Evolutionary conservation across 2,329 filamentous ascomycete genomes (phyloP).

Genomic region (Fusarium drepaniforme): DNA sequence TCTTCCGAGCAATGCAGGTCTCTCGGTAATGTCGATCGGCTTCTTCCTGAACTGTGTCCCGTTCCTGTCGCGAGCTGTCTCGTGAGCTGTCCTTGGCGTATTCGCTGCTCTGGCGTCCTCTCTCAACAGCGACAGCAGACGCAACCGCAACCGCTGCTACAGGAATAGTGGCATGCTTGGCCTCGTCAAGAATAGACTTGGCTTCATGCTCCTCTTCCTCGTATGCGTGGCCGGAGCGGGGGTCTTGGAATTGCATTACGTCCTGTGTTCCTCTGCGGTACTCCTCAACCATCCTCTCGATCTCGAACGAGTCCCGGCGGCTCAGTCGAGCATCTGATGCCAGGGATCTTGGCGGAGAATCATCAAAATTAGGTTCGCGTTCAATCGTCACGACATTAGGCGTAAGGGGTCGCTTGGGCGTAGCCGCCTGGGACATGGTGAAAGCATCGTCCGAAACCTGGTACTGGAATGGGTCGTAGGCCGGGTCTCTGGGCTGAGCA

Average conservation of each 20-base stretch:
- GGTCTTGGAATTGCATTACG: slow-evolving; percentile 31
- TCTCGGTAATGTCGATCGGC: slow-evolving; percentile 71
- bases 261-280: slow-evolving; percentile 41
- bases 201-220: slow-evolving; percentile 59
- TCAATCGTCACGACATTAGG: slow-evolving; percentile 66
- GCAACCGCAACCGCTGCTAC: slow-evolving; percentile 61
- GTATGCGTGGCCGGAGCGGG: slow-evolving; percentile 40
- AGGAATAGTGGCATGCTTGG: slow-evolving; percentile 61
- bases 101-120: slow-evolving; percentile 43
- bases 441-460: slow-evolving; percentile 68
- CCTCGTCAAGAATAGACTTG: slow-evolving; percentile 58
- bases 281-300: slow-evolving; percentile 51
- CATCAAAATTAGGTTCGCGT: slow-evolving; percentile 64
- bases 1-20: slow-evolving; percentile 64
- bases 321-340: slow-evolving; percentile 56
- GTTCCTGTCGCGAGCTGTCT: slow-evolving; percentile 49
- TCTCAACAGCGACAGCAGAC: slow-evolving; percentile 59
- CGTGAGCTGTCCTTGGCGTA: slow-evolving; percentile 37
- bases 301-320: slow-evolving; percentile 64
- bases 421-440: slow-evolving; percentile 55
- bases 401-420: slow-evolving; percentile 58
- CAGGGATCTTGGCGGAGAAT: slow-evolving; percentile 46
- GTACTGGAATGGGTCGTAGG: slow-evolving; percentile 70
- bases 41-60: slow-evolving; percentile 66
- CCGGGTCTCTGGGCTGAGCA: slow-evolving; percentile 41